These are phyloP conservation scores for Xylariaceae sp. DNA, from an alignment of 2,329 filamentous ascomycete genomes.

Conservation along the genomic window DNA sequence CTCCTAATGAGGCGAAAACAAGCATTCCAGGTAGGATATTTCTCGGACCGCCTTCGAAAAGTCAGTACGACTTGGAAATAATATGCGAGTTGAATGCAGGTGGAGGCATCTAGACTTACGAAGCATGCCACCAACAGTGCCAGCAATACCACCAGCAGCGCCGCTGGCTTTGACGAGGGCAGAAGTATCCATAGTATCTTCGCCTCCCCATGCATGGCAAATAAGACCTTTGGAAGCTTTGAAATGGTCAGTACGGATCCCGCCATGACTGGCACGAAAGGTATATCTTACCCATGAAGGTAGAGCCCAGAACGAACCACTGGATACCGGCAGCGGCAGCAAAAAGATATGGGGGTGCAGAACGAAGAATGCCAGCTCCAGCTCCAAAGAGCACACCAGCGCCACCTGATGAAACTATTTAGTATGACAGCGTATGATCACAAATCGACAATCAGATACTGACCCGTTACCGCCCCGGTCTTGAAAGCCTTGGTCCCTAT, in stretches of 20 bases:
- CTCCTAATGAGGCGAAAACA: constrained; percentile 43
- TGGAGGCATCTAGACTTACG: constrained; percentile 38
- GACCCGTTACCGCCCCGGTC: constrained; percentile 28
- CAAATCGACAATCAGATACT: constrained; percentile 4
- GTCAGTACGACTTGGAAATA: constrained; percentile 7
- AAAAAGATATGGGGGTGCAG: constrained; percentile 65
- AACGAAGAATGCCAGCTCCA: constrained; percentile 66
- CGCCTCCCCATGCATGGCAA: constrained; percentile 45
- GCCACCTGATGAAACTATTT: constrained; percentile 39
- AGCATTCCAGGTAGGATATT: constrained; percentile 50
- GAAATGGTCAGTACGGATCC: constrained; percentile 6
- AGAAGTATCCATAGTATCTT: constrained; percentile 48
- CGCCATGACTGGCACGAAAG: neutral
- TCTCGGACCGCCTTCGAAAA: constrained; percentile 44
- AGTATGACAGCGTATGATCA: constrained; percentile 10
- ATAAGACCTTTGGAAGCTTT: constrained; percentile 47
- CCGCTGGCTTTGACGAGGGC: constrained; percentile 66
- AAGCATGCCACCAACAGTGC: constrained; percentile 52
- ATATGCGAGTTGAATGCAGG: neutral
- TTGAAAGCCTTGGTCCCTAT: constrained; percentile 27
- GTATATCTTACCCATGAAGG: constrained; percentile 63
- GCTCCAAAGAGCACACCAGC: constrained; percentile 63
- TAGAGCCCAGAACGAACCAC: constrained; percentile 74
- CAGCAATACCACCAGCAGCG: constrained; percentile 67
- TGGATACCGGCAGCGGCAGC: constrained; percentile 70